A percentile compares a stretch with the other conserved stretches of the same genome.
phyloP scores from a whole-genome alignment of 371 early-diverging fungal genomes.

The Mucor circinelloides region DNA sequence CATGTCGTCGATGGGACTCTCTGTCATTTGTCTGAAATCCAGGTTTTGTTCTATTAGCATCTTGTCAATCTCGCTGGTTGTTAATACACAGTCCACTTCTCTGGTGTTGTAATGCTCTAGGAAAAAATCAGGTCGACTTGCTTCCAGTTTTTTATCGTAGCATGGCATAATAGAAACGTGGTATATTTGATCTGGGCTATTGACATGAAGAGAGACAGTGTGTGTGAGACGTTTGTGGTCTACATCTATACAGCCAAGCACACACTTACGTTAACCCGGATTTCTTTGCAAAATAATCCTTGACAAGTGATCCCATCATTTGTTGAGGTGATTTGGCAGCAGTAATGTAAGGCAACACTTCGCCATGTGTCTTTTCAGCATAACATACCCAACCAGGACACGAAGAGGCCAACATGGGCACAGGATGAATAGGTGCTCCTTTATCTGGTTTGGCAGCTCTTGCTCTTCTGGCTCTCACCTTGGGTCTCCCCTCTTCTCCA shows the following conservation, averaged over 20 bases:
- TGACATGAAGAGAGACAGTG: neutral
- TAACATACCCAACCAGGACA: conserved; percentile 98
- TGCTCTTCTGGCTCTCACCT: conserved; percentile 25
- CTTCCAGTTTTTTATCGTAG: conserved; percentile 98
- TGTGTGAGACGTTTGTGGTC: neutral
- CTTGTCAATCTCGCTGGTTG: conserved; percentile 82
- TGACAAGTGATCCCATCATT: conserved; percentile 91
- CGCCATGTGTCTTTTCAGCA: conserved; percentile 96
- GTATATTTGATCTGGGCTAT: conserved; percentile 75
- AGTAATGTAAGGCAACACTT: conserved; percentile 82
- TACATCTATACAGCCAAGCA: neutral
- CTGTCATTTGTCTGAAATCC: conserved; percentile 51
- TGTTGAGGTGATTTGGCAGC: conserved; percentile 94
- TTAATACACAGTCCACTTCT: conserved; percentile 95
- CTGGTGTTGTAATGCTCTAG: conserved; percentile 74
- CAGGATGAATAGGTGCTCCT: conserved; percentile 8
- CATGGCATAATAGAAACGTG: conserved; percentile 97
- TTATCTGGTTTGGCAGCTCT: no score
- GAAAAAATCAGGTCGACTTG: conserved; percentile 90
- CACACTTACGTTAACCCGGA: conserved; percentile 52
- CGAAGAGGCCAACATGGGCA: conserved; percentile 82
- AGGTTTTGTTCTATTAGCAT: conserved; percentile 72
- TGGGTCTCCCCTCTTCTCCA: conserved; percentile 19
- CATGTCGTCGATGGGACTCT: conserved; percentile 55
- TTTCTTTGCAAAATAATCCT: conserved; percentile 73